Percentiles rank a stretch among this genome's conserved stretches.
Conservation (phyloP, 768 basidiomycete genomes). For the Terana coerulea region DNA sequence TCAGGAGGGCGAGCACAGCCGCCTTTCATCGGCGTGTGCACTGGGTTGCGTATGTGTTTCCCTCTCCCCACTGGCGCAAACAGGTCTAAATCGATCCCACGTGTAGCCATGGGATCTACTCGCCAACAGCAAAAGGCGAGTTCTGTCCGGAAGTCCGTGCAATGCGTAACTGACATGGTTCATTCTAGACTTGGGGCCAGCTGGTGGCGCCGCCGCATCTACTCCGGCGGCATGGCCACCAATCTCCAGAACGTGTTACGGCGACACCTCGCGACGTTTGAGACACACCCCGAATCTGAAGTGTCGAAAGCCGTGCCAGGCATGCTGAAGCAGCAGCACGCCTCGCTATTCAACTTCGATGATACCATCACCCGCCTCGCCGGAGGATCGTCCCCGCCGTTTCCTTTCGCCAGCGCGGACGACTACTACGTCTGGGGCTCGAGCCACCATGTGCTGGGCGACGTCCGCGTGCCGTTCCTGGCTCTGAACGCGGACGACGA, state of each 20-base stretch:
- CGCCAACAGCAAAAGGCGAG: constrained; percentile 29
- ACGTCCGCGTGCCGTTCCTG: constrained; percentile 70
- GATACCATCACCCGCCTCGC: constrained; percentile 60
- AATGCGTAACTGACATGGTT: too few species aligned
- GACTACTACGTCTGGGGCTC: constrained; percentile 54
- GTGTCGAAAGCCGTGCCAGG: constrained; percentile 45
- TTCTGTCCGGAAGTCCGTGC: too few species aligned
- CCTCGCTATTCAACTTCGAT: constrained; percentile 58
- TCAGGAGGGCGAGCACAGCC: constrained; percentile 66
- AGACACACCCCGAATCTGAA: constrained; percentile 45
- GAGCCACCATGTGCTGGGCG: constrained; percentile 54
- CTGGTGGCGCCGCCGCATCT: constrained; percentile 58
- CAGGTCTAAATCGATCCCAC: constrained; percentile 4
- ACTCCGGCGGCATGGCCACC: constrained; percentile 74
- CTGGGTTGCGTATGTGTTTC: constrained; percentile 65
- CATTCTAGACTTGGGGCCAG: constrained; percentile 46
- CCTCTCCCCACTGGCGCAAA: constrained; percentile 9
- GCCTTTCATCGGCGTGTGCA: constrained; percentile 62
- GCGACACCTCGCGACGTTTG: constrained; percentile 46
- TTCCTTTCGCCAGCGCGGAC: constrained; percentile 40
- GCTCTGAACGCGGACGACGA: constrained; percentile 75
- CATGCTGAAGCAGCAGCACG: constrained; percentile 41
- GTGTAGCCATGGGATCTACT: constrained; percentile 47
- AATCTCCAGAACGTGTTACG: constrained; percentile 62
- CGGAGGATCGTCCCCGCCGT: constrained; percentile 54